Base-by-base conservation (phyloP, 176 grass and related monocot species). In the Cenchrus fungigraminus region DNA sequence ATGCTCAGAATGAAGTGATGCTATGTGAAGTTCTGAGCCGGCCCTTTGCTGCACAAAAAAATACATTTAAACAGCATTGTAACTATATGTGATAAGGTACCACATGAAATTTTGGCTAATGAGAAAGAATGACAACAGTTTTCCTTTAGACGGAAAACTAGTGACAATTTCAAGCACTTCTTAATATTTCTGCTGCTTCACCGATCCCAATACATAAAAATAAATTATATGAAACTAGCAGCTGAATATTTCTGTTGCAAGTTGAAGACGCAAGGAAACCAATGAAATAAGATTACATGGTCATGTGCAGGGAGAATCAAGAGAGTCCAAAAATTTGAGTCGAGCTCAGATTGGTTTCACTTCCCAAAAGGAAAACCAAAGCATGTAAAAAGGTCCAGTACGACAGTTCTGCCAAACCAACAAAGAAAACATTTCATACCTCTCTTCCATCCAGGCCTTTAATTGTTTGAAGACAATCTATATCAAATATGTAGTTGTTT, bases 401-500 rank as follows among this genome's bases (percentile, higher is more conserved):
- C 6, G 22, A 28, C 22, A 79, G 13, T 61, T 31, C n/a, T 0
- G 9, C 22, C 61, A 19, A 52, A 67, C 31, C 31, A 68, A n/a
- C 3, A 82, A 82, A 46, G 57, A 77, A 72, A 63, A 74, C 65
- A 68, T 14, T 63, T 6, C 15, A 56, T 77, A 98, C 95, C 91
- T 98, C 91, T 78, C 93, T 79, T 56, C 95, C 95, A 61, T 98
- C 95, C 22, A 98, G 42, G 19, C 93, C 93, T 76, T 95, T 95
- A 85, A 95, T 93, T 9, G 93, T 98, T 59, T 98, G 83, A 53
- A 95, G 79, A 83, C 95, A 98, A 72, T 98, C 95, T 31, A 98
- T 98, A 46, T 98, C 95, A 15, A 98, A 98, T 80, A 98, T 90
- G 57, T 95, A 98, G n/a, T 89, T 95, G 53, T 95, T 98, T 8